These are phyloP conservation scores for Casaregolazyma lundiana DNA, from an alignment of 1,139 yeast genomes.

Conservation along the genomic window DNA sequence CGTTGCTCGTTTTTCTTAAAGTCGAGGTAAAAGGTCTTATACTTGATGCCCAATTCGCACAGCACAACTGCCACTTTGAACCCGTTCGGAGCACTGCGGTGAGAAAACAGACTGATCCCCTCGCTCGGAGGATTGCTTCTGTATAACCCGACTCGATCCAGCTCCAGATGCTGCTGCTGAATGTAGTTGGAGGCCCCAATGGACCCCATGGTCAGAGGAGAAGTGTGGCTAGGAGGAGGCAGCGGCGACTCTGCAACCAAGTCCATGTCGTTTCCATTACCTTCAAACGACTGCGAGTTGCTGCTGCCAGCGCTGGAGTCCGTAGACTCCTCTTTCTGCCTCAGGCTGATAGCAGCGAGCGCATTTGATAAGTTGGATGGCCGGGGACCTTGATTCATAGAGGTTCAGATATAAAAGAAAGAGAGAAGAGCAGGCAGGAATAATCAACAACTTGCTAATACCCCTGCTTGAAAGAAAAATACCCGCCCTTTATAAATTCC, in stretches of 20 bases:
- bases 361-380: neutral
- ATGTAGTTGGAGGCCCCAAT: conserved; percentile 12
- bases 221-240: conserved; percentile 7
- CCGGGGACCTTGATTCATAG: neutral
- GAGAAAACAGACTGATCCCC: conserved; percentile 85
- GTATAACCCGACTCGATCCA: conserved; percentile 60
- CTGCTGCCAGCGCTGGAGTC: neutral
- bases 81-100: conserved; percentile 93
- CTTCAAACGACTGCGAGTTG: neutral
- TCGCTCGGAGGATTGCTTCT: conserved; percentile 74
- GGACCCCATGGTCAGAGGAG: conserved; percentile 11
- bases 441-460: no score
- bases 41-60: conserved; percentile 74
- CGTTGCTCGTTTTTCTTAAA: conserved; percentile 86
- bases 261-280: conserved; percentile 3
- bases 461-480: neutral
- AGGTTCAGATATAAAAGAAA: neutral
- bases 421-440: neutral
- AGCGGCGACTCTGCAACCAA: conserved; percentile 10
- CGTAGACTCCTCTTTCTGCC: neutral
- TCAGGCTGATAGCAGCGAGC: neutral
- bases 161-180: conserved; percentile 12
- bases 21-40: conserved; percentile 81
- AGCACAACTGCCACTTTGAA: conserved; percentile 91
- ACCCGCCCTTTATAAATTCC: neutral